Evolutionary conservation across 805 yeast genomes (phyloP).

Genomic region (Spencermartinsiella europaea): DNA sequence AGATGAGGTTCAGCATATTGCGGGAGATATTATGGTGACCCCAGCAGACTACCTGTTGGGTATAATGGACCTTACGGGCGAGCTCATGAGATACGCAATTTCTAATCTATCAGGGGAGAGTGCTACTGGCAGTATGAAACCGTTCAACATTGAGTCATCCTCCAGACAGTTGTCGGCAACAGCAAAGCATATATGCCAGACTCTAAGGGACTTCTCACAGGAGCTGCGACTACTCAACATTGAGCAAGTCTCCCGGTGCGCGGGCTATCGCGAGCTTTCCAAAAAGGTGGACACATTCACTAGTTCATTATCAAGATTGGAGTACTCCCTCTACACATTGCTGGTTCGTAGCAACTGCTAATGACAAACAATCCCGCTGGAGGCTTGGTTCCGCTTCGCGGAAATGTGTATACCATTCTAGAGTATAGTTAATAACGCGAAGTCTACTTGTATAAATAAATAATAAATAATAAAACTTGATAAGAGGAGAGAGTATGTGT

Average conservation of each 20-base stretch:
- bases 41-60: constrained; percentile 38
- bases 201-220: constrained; percentile 14
- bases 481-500: background rate
- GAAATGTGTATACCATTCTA: no score
- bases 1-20: background rate
- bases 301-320: constrained; percentile 21
- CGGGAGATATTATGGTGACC: constrained; percentile 11
- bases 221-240: constrained; percentile 10
- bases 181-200: constrained; percentile 12
- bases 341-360: background rate
- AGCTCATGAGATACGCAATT: constrained; percentile 38
- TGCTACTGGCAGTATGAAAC: background rate
- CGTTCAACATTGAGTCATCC: no score
- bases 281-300: constrained; percentile 17
- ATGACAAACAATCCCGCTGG: background rate
- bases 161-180: constrained; percentile 7
- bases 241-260: constrained; percentile 2
- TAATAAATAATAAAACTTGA: background rate
- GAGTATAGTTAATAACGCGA: no score
- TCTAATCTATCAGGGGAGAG: constrained; percentile 19
- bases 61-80: constrained; percentile 40
- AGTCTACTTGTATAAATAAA: background rate
- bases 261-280: constrained; percentile 11
- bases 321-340: constrained; percentile 18
- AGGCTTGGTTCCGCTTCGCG: background rate